Base-by-base conservation (phyloP, 257 asterid genomes). In the Thymus mandschuricus region DNA sequence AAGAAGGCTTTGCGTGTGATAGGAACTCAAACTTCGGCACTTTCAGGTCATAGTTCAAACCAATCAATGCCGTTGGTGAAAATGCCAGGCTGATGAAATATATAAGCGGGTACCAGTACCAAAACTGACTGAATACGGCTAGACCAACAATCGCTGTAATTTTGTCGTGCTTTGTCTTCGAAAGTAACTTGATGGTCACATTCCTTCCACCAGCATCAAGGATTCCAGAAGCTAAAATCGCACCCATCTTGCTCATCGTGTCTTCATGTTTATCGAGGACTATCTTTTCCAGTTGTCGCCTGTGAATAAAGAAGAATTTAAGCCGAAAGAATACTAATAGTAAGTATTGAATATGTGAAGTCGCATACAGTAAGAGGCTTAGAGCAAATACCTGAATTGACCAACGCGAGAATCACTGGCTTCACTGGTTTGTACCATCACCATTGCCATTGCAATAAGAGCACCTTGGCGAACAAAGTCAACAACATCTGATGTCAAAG, bases 391-490 rank as follows among this genome's bases (percentile, higher is more conserved):
- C 99, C 99, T 89, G 78, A 95, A 94, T 71, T 91, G 75, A 66
- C 98, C 99, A 77, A 94, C 99, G 72, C 96, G 99, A 60, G 98
- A 88, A 85, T 95, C 99, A 74, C 91, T 87, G 60, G 97, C 93
- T 87, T 94, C 99, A 70, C 89, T 94, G 73, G 76, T 82, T 84
- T 95, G 99, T 54, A 95, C 85, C 99, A 95, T 89, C 60, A 95
- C 99, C 99, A 95, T 95, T 10, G 99, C 97, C 98, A 95, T 92
- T 28, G 99, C 96, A 75, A 95, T 88, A 68, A 95, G 90, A 79
- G 98, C 99, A 62, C 99, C 99, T 85, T 95, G 99, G 63, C 99
- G 98, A 66, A 95, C 99, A 83, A 95, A 95, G 81, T 92, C 99
- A 34, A 89, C 96, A 5, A 89, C 98, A 80, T 95, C 99, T 54